Evolutionary conservation across 1,284 basidiomycete species (phyloP).

Genomic region (Jaminaea rosea): DNA sequence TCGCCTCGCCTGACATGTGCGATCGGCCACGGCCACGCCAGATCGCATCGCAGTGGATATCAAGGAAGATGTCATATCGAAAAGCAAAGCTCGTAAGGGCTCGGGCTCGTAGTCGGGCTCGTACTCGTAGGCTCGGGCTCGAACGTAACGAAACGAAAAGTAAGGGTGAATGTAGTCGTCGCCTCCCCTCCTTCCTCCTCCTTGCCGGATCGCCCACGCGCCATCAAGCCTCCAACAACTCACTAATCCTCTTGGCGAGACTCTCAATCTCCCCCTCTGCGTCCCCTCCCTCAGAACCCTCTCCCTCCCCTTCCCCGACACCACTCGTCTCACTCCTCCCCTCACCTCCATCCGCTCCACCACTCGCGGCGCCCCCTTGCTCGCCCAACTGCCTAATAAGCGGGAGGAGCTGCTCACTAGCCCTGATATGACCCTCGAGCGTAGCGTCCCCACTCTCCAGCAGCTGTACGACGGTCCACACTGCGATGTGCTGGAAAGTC

Average conservation of each 20-base stretch:
- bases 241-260: conserved; percentile 38
- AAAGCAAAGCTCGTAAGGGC: no score
- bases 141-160: no score
- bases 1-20: no score
- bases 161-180: no score
- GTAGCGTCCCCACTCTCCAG: conserved; percentile 74
- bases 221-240: conserved; percentile 21
- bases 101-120: no score
- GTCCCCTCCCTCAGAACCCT: conserved; percentile 17
- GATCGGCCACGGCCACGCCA: no score
- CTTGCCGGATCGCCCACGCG: no score
- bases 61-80: no score
- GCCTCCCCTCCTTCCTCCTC: no score
- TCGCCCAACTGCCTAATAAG: conserved; percentile 32
- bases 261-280: conserved; percentile 42
- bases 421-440: conserved; percentile 44
- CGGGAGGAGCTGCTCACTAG: conserved; percentile 32
- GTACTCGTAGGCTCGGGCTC: no score
- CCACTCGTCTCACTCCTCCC: conserved; percentile 10
- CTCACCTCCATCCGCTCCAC: not conserved
- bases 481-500: conserved; percentile 99
- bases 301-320: conserved; percentile 24
- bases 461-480: conserved; percentile 85
- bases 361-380: not conserved
- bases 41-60: no score